A percentile compares a stretch with the other conserved stretches of the same genome.
Conservation (phyloP, 345 rosid species). For the Aquilaria yunnanensis region DNA sequence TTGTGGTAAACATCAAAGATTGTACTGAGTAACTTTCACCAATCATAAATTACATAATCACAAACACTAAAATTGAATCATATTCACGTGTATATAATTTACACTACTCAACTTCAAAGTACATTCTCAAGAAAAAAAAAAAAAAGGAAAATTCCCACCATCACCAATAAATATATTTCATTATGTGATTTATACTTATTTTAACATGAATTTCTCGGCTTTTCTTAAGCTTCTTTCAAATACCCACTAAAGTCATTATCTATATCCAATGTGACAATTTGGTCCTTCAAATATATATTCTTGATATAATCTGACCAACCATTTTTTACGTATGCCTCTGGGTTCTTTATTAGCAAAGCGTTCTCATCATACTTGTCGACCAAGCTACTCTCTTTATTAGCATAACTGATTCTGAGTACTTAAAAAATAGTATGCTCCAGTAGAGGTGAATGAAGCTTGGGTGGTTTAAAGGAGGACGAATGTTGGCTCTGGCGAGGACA, state of each 20-base stretch:
- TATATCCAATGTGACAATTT: constrained; percentile 43
- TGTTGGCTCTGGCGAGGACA: constrained; percentile 20
- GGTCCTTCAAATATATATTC: constrained; percentile 56
- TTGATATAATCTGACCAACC: constrained; percentile 33
- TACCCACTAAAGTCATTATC: constrained; percentile 28
- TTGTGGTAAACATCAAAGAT: too few relatives aligned
- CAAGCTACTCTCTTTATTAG: constrained; percentile 43
- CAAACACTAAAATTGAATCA: too few relatives aligned
- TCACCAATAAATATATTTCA: too few relatives aligned
- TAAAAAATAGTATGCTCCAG: constrained; percentile 20
- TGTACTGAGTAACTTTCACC: too few relatives aligned
- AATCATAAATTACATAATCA: too few relatives aligned
- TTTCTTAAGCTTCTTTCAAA: constrained; percentile 30
- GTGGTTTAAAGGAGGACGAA: not conserved
- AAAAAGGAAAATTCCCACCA: too few relatives aligned
- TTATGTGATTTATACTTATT: constrained; percentile 5
- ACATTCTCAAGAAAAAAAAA: too few relatives aligned
- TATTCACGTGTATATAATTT: too few relatives aligned
- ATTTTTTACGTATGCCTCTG: constrained; percentile 24
- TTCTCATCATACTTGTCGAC: constrained; percentile 34
- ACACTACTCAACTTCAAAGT: too few relatives aligned
- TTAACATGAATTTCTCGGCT: constrained; percentile 38
- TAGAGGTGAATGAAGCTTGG: constrained; percentile 17
- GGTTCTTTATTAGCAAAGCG: constrained; percentile 37
- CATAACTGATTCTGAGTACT: constrained; percentile 21